Conservation (phyloP, 2,329 filamentous ascomycete genomes). For the Beauveria varroae region DNA sequence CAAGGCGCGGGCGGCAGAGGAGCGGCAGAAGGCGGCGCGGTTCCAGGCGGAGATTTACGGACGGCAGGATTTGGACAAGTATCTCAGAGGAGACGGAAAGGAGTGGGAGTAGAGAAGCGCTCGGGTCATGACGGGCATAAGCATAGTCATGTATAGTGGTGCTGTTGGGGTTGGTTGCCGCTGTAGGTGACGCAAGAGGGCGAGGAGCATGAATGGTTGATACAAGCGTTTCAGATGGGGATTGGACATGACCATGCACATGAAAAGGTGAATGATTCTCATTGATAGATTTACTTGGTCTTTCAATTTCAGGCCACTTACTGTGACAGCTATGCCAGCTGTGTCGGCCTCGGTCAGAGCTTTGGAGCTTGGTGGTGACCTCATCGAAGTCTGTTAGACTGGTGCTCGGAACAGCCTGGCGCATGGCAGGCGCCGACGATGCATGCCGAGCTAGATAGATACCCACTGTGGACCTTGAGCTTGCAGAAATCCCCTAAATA, state of each 20-base stretch:
- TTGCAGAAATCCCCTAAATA: neutral
- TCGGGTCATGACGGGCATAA: neutral
- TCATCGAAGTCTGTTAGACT: too few species aligned
- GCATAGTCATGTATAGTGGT: neutral
- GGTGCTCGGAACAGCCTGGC: neutral
- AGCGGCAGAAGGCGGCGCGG: conserved; percentile 54
- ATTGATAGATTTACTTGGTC: too few species aligned
- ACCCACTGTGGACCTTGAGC: neutral
- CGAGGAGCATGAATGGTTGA: neutral
- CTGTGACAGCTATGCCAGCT: too few species aligned
- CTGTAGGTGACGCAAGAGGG: neutral
- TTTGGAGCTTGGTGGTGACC: too few species aligned
- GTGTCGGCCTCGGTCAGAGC: too few species aligned
- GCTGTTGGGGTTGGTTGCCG: too few species aligned
- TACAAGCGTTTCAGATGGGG: neutral
- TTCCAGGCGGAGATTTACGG: conserved; percentile 67
- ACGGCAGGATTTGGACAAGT: conserved; percentile 67
- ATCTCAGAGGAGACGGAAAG: conserved; percentile 45
- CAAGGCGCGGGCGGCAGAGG: conserved; percentile 52
- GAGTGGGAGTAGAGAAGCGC: conserved; percentile 14
- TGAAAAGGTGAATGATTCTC: neutral
- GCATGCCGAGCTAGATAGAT: neutral
- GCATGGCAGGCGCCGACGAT: neutral
- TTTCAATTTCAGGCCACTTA: too few species aligned
- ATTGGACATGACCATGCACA: neutral